phyloP scores from a whole-genome alignment of 2,329 filamentous ascomycete species.

The Sarocladiaceae sp. region DNA sequence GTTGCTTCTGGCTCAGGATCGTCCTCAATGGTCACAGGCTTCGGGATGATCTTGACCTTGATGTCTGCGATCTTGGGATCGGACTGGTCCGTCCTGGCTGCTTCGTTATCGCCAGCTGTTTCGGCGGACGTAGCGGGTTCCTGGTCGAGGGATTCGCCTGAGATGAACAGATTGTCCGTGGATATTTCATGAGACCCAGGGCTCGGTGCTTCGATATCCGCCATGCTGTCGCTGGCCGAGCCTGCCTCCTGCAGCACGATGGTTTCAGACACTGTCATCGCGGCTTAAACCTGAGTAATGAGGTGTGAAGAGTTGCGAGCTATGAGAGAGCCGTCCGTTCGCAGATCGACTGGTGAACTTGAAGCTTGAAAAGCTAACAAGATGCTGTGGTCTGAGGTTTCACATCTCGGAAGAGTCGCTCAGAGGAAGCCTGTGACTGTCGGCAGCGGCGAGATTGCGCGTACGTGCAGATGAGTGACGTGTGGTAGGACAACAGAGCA shows the following conservation, averaged over 20 bases:
- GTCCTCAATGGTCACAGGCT: constrained; percentile 3
- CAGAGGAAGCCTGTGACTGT: background rate
- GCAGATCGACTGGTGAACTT: background rate
- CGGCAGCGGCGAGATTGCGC: background rate
- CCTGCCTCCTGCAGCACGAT: background rate
- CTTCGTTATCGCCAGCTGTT: background rate
- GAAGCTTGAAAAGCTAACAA: background rate
- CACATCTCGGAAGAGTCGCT: background rate
- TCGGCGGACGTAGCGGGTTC: background rate
- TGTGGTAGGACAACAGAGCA: background rate
- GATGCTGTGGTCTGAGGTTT: background rate
- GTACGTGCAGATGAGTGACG: background rate
- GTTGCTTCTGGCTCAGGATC: background rate
- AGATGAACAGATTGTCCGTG: no score
- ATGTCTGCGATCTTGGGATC: background rate
- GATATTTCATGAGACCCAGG: no score
- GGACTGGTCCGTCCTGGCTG: no score
- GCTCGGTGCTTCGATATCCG: no score
- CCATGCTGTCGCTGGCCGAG: background rate
- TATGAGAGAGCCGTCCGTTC: no score
- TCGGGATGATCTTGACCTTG: background rate
- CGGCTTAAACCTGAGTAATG: background rate
- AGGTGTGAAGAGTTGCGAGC: no score
- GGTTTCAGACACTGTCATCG: background rate
- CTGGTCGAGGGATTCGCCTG: background rate